Conservation (phyloP, 208 protist genomes). For the Acanthamoeba castellanii region DNA sequence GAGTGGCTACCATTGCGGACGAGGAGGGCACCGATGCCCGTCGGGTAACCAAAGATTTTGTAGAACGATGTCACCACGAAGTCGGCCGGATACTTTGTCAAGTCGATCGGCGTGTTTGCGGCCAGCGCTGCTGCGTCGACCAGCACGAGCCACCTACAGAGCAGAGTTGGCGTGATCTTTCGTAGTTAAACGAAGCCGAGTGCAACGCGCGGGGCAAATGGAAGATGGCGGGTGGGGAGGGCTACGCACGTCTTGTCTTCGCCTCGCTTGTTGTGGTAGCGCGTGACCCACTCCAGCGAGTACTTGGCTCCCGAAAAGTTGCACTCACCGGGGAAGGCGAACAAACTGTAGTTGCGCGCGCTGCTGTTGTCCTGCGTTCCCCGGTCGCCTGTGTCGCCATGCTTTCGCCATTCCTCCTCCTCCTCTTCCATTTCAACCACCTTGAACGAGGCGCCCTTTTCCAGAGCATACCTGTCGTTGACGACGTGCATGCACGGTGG, state of each 20-base stretch:
- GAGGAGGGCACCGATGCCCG: conserved; percentile 89
- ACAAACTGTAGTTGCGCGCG: conserved; percentile 76
- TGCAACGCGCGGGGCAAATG: background rate
- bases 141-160: conserved; percentile 85
- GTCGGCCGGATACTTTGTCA: conserved; percentile 85
- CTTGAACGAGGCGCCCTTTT: conserved; percentile 23
- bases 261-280: background rate
- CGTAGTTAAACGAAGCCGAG: background rate
- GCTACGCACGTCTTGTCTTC: background rate
- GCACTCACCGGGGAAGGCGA: conserved; percentile 89
- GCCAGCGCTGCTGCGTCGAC: conserved; percentile 89
- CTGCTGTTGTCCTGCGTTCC: background rate
- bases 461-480: conserved; percentile 37
- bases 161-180: background rate
- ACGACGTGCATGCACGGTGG: background rate
- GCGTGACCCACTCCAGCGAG: conserved; percentile 79
- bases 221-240: background rate
- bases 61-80: conserved; percentile 92
- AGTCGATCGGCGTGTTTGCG: conserved; percentile 84
- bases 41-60: conserved; percentile 92
- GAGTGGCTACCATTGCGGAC: conserved; percentile 78
- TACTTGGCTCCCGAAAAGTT: conserved; percentile 91
- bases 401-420: background rate
- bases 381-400: background rate
- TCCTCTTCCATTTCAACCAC: background rate